These are phyloP conservation scores for Aspergillus vadensis DNA, from an alignment of 2,329 filamentous ascomycete species.

Conservation along the genomic window DNA sequence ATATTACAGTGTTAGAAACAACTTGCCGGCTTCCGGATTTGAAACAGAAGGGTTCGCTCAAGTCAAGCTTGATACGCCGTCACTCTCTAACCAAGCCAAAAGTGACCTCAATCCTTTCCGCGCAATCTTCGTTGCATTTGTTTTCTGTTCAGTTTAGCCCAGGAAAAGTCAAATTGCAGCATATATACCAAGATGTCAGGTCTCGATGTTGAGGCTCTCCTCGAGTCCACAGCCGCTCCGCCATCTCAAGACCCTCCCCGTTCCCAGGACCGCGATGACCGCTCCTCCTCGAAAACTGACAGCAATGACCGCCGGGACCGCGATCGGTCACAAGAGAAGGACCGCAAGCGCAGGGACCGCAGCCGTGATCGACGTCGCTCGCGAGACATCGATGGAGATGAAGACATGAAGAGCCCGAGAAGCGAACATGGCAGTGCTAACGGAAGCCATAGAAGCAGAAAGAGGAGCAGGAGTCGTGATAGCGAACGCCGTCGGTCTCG, in stretches of 20 bases:
- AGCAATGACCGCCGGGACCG: constrained; percentile 58
- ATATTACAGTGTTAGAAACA: constrained; percentile 1
- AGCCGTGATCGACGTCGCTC: constrained; percentile 56
- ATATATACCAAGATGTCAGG: constrained; percentile 59
- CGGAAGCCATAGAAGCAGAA: constrained; percentile 75
- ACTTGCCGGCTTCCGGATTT: constrained; percentile 15
- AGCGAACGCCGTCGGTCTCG: constrained; percentile 73
- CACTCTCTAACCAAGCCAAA: constrained; percentile 38
- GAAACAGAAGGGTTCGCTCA: constrained; percentile 40
- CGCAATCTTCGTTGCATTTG: constrained; percentile 26
- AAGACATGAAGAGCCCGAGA: constrained; percentile 64
- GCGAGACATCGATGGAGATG: constrained; percentile 58
- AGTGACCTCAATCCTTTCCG: constrained; percentile 41
- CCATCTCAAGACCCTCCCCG: constrained; percentile 35
- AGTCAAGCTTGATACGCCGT: constrained; percentile 27
- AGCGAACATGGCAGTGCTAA: constrained; percentile 73
- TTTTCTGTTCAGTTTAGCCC: constrained; percentile 24
- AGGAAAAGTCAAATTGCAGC: constrained; percentile 27
- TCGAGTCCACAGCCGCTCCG: constrained; percentile 77
- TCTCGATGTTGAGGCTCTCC: constrained; percentile 84
- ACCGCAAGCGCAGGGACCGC: constrained; percentile 62
- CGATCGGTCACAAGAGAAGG: constrained; percentile 60
- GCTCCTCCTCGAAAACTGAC: constrained; percentile 56
- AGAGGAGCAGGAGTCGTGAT: constrained; percentile 76
- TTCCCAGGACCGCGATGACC: constrained; percentile 59